Conservation (phyloP, 1,284 basidiomycete genomes). For the Ustilago curta region DNA sequence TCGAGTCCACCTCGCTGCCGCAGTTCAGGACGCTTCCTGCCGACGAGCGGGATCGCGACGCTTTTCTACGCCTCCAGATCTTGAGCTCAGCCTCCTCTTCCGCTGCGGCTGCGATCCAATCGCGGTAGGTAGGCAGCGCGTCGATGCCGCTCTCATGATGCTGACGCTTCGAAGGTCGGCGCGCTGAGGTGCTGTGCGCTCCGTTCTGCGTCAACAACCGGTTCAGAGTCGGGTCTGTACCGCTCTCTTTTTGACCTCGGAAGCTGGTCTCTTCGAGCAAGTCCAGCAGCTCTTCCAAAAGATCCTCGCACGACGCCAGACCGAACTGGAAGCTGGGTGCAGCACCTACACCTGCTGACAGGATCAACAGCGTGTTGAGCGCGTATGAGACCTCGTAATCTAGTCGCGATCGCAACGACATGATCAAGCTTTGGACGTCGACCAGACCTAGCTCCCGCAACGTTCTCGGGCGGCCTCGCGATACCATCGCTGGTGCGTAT, state of each 20-base stretch:
- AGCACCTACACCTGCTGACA: slow-evolving; percentile 76
- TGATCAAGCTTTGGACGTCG: slow-evolving; percentile 86
- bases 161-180: slow-evolving; percentile 19
- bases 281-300: slow-evolving; percentile 88
- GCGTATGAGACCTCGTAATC: slow-evolving; percentile 88
- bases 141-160: slow-evolving; percentile 49
- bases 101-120: slow-evolving; percentile 59
- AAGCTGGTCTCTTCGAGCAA: slow-evolving; percentile 86
- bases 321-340: slow-evolving; percentile 76
- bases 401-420: slow-evolving; percentile 88
- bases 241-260: slow-evolving; percentile 71
- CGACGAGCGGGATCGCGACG: slow-evolving; percentile 27
- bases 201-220: slow-evolving; percentile 5
- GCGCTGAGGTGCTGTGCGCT: not conserved
- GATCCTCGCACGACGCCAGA: slow-evolving; percentile 80
- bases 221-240: slow-evolving; percentile 2
- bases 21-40: slow-evolving; percentile 28
- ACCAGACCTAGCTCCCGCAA: slow-evolving; percentile 83
- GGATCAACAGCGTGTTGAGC: slow-evolving; percentile 85
- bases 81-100: slow-evolving; percentile 62
- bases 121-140: slow-evolving; percentile 49
- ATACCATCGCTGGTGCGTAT: slow-evolving; percentile 73
- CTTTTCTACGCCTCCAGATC: slow-evolving; percentile 47
- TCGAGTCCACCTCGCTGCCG: slow-evolving; percentile 20
- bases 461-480: slow-evolving; percentile 74